Evolutionary conservation across 2,329 filamentous ascomycete species (phyloP).

Genomic region (Mycocentrospora acerina): DNA sequence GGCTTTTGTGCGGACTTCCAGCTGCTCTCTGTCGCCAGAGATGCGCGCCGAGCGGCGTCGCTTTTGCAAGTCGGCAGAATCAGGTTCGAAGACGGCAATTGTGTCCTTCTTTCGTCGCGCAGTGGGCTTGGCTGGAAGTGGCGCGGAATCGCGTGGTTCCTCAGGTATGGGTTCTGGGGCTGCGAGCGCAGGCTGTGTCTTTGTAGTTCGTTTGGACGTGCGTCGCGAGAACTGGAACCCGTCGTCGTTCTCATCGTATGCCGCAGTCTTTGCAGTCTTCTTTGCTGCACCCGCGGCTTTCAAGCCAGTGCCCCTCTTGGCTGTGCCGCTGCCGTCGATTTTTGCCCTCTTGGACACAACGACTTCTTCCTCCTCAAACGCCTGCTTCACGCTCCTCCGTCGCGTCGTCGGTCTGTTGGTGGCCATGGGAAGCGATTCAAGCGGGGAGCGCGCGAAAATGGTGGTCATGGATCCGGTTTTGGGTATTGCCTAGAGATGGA

Average conservation of each 20-base stretch:
- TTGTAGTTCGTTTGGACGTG: conserved; percentile 38
- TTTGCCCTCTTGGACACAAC: conserved; percentile 46
- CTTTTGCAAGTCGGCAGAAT: conserved; percentile 29
- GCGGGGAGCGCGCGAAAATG: conserved; percentile 42
- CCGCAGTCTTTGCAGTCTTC: conserved; percentile 43
- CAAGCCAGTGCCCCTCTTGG: conserved; percentile 26
- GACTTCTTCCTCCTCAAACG: conserved; percentile 49
- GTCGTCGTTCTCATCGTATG: conserved; percentile 51
- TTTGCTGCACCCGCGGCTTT: conserved; percentile 37
- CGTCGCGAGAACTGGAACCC: conserved; percentile 52
- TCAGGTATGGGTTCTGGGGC: conserved; percentile 34
- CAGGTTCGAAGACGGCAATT: conserved; percentile 22
- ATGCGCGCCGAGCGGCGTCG: conserved; percentile 49
- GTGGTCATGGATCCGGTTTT: conserved; percentile 40
- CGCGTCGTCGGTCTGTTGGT: conserved; percentile 47
- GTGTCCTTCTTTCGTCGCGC: conserved; percentile 34
- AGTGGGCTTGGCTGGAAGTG: conserved; percentile 12
- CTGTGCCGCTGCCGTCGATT: conserved; percentile 42
- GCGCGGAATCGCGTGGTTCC: conserved; percentile 7
- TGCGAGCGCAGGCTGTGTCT: conserved; percentile 28
- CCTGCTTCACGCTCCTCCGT: conserved; percentile 49
- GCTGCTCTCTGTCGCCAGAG: conserved; percentile 46
- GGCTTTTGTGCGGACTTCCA: conserved; percentile 27
- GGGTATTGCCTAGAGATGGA: no score
- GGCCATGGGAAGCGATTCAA: conserved; percentile 52